Base-by-base conservation (phyloP, 1,284 basidiomycete genomes). In the Xerocomus nothofagi region DNA sequence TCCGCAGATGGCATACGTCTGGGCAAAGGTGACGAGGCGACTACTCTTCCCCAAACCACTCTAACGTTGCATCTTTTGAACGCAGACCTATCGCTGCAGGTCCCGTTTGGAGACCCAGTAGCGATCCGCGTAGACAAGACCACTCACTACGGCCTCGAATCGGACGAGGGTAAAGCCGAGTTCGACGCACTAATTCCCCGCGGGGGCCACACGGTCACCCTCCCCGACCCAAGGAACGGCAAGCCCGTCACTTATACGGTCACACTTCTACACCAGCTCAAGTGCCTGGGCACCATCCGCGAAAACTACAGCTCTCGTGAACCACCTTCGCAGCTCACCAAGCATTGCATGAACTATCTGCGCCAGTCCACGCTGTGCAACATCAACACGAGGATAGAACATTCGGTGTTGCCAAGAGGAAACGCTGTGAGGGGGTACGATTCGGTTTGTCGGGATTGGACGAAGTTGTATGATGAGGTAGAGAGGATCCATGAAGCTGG, bases 211-310 rank as follows among this genome's bases (percentile, higher is more conserved):
- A 56, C 53, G 1, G 40, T 56, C 23, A 37, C 47, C 30, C 37
- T 56, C 3, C 56, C 55, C 4, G 47, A 58, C 33, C 27, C 55
- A 9, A 45, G 39, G 29, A 58, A 6, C 12, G 53, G 53, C 4
- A 55, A 58, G 29, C 46, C 57, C 4, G 40, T 56, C 23, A 56
- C 57, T 0, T 53, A 58, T 30, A 58, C 47, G 15, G 53, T 56
- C 30, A 59, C 41, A 1, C 44, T 59, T 7, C 39, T 56, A 6
- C 48, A 59, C 34, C 57, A 56, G 14, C 41, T 56, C 30, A 44
- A 47, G 21, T 57, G 54, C 24, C 44, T 56, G 11, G 54, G 57
- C 4, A 53, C 57, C 44, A 43, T 56, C 40, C 53, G 55, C 4
- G 53, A 58, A 14, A 56, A 44, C 18, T 56, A 20, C 5, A 27